These are phyloP conservation scores for Parathielavia hyrcaniae DNA, from an alignment of 495 filamentous ascomycete genomes.

Conservation along the genomic window DNA sequence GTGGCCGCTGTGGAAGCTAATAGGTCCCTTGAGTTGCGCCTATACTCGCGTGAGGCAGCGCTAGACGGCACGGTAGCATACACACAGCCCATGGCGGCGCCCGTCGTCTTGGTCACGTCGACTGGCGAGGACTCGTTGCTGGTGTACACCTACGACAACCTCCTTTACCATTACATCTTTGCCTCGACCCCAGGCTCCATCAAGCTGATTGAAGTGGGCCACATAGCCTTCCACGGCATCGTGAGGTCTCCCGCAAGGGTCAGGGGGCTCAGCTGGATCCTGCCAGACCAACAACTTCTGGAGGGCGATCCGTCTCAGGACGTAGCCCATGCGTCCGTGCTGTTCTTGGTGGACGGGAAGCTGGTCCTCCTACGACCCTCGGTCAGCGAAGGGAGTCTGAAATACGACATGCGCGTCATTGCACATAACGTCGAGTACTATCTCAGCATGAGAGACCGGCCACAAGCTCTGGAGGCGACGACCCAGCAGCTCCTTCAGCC, in stretches of 20 bases:
- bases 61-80: constrained; percentile 70
- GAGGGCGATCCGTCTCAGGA: constrained; percentile 95
- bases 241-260: constrained; percentile 89
- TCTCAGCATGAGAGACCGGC: constrained; percentile 80
- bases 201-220: constrained; percentile 83
- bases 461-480: constrained; percentile 36
- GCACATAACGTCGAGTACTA: constrained; percentile 96
- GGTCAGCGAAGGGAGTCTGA: constrained; percentile 65
- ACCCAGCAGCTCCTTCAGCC: constrained; percentile 22
- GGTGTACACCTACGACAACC: constrained; percentile 94
- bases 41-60: constrained; percentile 81
- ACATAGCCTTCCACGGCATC: constrained; percentile 95
- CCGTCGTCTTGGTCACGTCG: constrained; percentile 76
- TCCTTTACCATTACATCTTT: constrained; percentile 91
- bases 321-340: constrained; percentile 84
- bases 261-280: constrained; percentile 87
- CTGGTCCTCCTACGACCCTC: constrained; percentile 87
- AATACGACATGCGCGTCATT: constrained; percentile 97
- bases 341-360: constrained; percentile 94
- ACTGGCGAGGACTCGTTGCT: constrained; percentile 91
- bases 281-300: constrained; percentile 83
- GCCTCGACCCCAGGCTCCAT: constrained; percentile 59
- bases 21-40: constrained; percentile 75
- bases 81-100: constrained; percentile 68
- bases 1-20: constrained; percentile 89